These are phyloP conservation scores for Fomes fomentarius DNA, from an alignment of 1,284 basidiomycete species.

Conservation along the genomic window DNA sequence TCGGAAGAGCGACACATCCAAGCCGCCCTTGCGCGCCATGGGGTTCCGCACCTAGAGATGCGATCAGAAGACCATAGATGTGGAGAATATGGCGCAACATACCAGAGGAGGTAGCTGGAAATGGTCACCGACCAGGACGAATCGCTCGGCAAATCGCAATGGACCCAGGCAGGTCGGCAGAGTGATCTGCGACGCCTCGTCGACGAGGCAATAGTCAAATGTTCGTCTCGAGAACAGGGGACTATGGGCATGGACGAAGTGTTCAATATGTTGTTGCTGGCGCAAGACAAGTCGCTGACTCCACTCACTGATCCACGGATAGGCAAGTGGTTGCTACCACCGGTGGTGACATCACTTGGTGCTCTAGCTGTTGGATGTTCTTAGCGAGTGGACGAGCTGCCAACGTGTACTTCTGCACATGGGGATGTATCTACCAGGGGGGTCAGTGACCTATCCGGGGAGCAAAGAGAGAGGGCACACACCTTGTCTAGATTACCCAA, in stretches of 20 bases:
- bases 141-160: conserved; percentile 86
- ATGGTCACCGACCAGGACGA: conserved; percentile 96
- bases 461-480: conserved; percentile 30
- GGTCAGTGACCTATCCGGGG: neutral
- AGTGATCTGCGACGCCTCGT: conserved; percentile 98
- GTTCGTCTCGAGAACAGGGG: conserved; percentile 82
- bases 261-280: no score
- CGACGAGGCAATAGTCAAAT: conserved; percentile 98
- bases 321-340: conserved; percentile 97
- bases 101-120: conserved; percentile 95
- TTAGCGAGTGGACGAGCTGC: conserved; percentile 55
- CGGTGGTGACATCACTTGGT: conserved; percentile 81
- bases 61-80: neutral
- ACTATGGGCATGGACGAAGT: no score
- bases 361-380: conserved; percentile 79
- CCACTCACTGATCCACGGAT: conserved; percentile 90
- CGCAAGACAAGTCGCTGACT: no score
- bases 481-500: conserved; percentile 94
- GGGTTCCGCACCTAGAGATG: conserved; percentile 72
- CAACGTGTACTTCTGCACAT: conserved; percentile 74
- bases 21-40: conserved; percentile 80
- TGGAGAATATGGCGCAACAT: conserved; percentile 26
- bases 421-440: conserved; percentile 70
- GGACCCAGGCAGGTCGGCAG: conserved; percentile 95
- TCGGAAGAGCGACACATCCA: conserved; percentile 91